Evolutionary conservation across 306 rosid species (phyloP), one percentile per base, ranked within the genome.

Genomic region (Oemleria cerasiformis): DNA sequence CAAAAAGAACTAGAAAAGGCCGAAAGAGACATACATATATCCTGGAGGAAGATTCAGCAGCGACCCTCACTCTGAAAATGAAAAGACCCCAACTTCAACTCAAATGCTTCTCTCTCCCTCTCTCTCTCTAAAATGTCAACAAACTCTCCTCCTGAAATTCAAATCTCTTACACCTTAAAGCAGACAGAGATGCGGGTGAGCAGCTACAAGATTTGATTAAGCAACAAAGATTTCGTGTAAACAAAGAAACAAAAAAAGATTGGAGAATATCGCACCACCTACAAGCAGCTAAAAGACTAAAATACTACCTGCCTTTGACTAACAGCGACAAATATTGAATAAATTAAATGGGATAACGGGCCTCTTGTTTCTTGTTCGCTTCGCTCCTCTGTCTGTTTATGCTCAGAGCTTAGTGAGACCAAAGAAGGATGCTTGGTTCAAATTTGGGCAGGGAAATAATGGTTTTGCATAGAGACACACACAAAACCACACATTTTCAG

Each of bases 251-350:
- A 80, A 73, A 43, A 41, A 43, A 41, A n/a, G 48, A 39, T 60
- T 7, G 56, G 57, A 67, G 75, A 75, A 73, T 45, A 67, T 64
- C n/a, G 74, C 58, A 63, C 36, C 19, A 13, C 69, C 36, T 73
- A 71, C 78, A 78, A 68, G 48, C 75, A 53, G 54, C 68, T 30
- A 53, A 56, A 57, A 67, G 51, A 68, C 67, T 41, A 43, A 62
- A 58, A 57, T 58, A 53, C 30, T 62, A 66, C 53, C 79, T 68
- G 21, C 39, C 74, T 54, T 80, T 59, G 72, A 51, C 49, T 23
- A 65, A 48, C 16, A n/a, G 48, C 19, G 72, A 50, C 56, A 9
- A 0, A 5, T 25, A 10, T 30, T 47, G 48, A 59, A 72, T 72
- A 45, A 16, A 68, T 10, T 41, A 76, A 14, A 51, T 12, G 25